phyloP scores from a whole-genome alignment of 495 filamentous ascomycete species.

The Aspergillus asperescens region DNA sequence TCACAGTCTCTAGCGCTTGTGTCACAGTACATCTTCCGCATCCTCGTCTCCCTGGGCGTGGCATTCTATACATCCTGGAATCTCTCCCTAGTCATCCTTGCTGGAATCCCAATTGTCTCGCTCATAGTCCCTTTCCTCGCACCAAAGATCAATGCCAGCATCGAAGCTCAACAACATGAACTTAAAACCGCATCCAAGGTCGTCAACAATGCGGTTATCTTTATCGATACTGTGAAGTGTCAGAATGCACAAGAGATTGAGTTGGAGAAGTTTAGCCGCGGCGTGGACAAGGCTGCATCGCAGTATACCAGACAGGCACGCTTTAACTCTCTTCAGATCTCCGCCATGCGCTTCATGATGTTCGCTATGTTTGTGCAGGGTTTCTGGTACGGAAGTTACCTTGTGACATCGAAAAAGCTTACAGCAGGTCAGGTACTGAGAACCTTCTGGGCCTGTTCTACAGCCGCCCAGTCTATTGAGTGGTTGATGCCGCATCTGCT shows the following conservation, averaged over 20 bases:
- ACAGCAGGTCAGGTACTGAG: constrained; percentile 70
- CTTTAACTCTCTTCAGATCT: constrained; percentile 63
- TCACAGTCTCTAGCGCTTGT: constrained; percentile 73
- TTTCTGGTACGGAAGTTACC: constrained; percentile 78
- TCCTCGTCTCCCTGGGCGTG: constrained; percentile 57
- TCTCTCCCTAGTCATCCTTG: constrained; percentile 75
- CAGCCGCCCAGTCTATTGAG: constrained; percentile 68
- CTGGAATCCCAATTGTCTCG: constrained; percentile 65
- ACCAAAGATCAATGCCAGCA: constrained; percentile 54
- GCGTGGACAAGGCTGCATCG: constrained; percentile 53
- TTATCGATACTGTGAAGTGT: constrained; percentile 83
- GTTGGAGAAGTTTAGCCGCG: constrained; percentile 54
- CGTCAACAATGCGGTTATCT: constrained; percentile 59
- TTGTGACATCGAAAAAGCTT: constrained; percentile 52
- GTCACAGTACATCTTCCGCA: constrained; percentile 55
- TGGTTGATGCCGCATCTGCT: constrained; percentile 68
- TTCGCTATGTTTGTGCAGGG: constrained; percentile 82
- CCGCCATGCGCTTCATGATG: constrained; percentile 66
- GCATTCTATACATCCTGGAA: constrained; percentile 79
- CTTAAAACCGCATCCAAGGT: constrained; percentile 68
- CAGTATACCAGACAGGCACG: constrained; percentile 65
- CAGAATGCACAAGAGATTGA: constrained; percentile 76
- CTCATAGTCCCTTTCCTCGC: constrained; percentile 55
- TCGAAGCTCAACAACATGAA: constrained; percentile 63
- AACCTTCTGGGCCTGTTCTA: constrained; percentile 77